A percentile compares a stretch with the other conserved stretches of the same genome.
These are phyloP conservation scores for Boechera stricta DNA, from an alignment of 345 rosid genomes.

Conservation along the genomic window DNA sequence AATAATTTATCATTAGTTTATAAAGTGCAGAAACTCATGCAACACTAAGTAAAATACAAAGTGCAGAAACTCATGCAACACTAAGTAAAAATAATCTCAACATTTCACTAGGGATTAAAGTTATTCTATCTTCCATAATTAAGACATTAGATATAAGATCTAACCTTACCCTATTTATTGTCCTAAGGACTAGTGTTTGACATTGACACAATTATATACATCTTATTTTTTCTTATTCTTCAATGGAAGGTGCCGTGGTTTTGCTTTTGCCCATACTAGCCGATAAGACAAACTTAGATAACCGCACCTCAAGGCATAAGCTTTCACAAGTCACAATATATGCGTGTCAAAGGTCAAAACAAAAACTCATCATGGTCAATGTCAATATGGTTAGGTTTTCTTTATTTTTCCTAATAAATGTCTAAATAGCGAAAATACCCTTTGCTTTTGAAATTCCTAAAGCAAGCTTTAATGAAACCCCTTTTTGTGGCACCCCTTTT, in stretches of 20 bases:
- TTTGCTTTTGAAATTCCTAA: conserved; percentile 45
- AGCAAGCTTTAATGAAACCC: conserved; percentile 46
- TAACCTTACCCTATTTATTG: conserved; percentile 21
- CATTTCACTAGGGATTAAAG: not conserved
- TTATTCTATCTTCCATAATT: conserved; percentile 8
- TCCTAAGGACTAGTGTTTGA: conserved; percentile 33
- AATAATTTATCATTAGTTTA: not conserved
- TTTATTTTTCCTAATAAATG: conserved; percentile 18
- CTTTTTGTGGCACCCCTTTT: conserved; percentile 50
- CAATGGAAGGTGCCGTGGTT: conserved; percentile 25
- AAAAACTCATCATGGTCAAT: conserved; percentile 43
- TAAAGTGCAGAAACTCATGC: conserved; percentile 27
- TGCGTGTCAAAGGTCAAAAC: conserved; percentile 42
- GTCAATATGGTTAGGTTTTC: conserved; percentile 47
- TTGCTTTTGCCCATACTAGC: conserved; percentile 32
- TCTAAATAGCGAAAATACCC: conserved; percentile 46
- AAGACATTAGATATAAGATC: conserved; percentile 18
- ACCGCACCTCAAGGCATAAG: conserved; percentile 47
- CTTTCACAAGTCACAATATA: conserved; percentile 42
- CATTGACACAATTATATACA: conserved; percentile 4
- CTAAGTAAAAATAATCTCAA: conserved; percentile 17
- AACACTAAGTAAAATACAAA: conserved; percentile 14
- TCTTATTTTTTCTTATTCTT: not conserved
- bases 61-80: conserved; percentile 31
- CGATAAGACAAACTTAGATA: conserved; percentile 37